Evolutionary conservation across 139 green algal genomes (phyloP).

Genomic region (Desmodesmus armatus): DNA sequence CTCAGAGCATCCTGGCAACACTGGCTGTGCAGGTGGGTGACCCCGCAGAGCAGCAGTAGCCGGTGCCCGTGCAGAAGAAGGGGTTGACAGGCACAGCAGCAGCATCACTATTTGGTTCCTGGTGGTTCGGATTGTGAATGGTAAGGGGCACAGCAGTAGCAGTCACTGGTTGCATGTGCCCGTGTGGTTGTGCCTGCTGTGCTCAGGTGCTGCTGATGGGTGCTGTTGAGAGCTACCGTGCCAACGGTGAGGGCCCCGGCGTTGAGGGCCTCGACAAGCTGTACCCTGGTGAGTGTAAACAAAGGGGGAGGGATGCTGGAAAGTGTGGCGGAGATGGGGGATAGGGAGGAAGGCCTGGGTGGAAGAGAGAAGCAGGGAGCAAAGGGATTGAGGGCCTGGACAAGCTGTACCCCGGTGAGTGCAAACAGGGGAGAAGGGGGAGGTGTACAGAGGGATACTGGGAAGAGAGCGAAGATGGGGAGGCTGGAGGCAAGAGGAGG

Average conservation of each 20-base stretch:
- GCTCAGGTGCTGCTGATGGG: conserved; percentile 88
- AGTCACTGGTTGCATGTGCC: background rate
- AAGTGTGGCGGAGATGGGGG: too few relatives aligned
- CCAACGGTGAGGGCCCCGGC: conserved; percentile 86
- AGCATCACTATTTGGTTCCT: too few relatives aligned
- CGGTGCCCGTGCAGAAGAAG: too few relatives aligned
- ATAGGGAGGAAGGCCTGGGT: too few relatives aligned
- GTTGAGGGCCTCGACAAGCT: conserved; percentile 80
- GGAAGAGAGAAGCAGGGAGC: conserved; percentile 79
- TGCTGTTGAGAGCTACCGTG: conserved; percentile 93
- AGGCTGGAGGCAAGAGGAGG: too few relatives aligned
- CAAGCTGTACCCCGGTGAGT: conserved; percentile 72
- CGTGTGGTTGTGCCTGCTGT: background rate
- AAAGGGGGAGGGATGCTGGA: too few relatives aligned
- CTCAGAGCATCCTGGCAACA: background rate
- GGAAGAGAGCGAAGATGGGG: too few relatives aligned
- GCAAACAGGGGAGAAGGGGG: too few relatives aligned
- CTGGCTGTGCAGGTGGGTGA: background rate
- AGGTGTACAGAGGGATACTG: too few relatives aligned
- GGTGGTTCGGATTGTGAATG: too few relatives aligned
- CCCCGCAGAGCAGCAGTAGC: too few relatives aligned
- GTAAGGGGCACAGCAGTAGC: background rate
- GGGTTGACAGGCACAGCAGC: too few relatives aligned
- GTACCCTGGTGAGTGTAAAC: conserved; percentile 70
- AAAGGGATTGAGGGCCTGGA: conserved; percentile 89